phyloP scores from a whole-genome alignment of 371 early-diverging fungal species.

The Dichotomocladium elegans region DNA sequence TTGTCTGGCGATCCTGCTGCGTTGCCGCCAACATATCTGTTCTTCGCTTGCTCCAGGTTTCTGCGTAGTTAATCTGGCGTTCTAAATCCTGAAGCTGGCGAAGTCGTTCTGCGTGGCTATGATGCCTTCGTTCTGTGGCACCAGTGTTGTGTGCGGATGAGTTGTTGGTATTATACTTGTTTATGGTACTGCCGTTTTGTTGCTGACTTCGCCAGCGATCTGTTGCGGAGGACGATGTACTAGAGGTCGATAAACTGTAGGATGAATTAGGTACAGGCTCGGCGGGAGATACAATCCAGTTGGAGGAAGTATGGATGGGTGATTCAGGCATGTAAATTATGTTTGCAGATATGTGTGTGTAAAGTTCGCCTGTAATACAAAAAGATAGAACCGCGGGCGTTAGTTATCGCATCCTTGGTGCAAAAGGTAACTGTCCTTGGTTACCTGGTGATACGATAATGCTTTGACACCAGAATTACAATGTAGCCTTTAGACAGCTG shows the following conservation, averaged over 20 bases:
- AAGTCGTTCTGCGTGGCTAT: conserved; percentile 32
- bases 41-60: conserved; percentile 29
- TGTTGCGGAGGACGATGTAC: conserved; percentile 11
- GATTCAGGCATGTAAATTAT: too few species aligned
- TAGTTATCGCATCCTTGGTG: too few species aligned
- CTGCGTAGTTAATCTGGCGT: conserved; percentile 31
- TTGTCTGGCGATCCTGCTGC: conserved; percentile 1
- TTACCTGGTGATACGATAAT: too few species aligned
- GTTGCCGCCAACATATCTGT: conserved; percentile 21
- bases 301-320: too few species aligned
- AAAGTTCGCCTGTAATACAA: background rate
- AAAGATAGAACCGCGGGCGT: too few species aligned
- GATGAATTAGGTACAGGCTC: conserved; percentile 6
- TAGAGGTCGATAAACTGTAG: conserved; percentile 4
- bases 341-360: too few species aligned
- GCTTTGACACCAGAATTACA: too few species aligned
- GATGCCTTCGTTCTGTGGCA: conserved; percentile 18
- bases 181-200: too few species aligned
- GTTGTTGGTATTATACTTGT: too few species aligned
- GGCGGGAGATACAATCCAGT: too few species aligned
- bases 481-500: too few species aligned
- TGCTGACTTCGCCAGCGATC: background rate
- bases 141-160: background rate
- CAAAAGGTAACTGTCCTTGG: too few species aligned
- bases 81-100: conserved; percentile 40